These are phyloP conservation scores for Piper betle DNA, from an alignment of 164 flowering plant genomes.

Conservation along the genomic window DNA sequence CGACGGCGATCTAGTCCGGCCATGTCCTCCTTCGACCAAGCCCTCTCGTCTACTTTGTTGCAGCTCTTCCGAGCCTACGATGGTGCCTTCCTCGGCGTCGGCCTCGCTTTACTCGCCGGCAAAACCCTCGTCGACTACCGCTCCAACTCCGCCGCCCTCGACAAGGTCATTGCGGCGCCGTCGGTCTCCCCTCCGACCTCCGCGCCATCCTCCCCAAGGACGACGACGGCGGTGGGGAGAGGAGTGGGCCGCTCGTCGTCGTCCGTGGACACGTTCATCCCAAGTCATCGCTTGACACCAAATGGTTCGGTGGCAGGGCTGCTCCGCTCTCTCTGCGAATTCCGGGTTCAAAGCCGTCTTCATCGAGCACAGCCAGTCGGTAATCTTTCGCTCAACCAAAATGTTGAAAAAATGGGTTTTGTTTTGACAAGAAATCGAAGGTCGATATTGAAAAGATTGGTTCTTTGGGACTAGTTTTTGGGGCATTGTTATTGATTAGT, in stretches of 20 bases:
- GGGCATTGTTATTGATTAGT: background rate
- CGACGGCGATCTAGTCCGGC: background rate
- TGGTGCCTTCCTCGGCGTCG: conserved; percentile 63
- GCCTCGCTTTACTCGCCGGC: conserved; percentile 49
- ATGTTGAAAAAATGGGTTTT: background rate
- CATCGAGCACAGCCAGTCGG: conserved; percentile 49
- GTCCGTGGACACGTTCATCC: conserved; percentile 62
- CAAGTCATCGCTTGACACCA: conserved; percentile 36
- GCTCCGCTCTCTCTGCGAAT: conserved; percentile 30
- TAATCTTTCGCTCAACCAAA: conserved; percentile 8
- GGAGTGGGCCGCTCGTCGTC: conserved; percentile 24
- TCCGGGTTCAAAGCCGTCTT: conserved; percentile 57
- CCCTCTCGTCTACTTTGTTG: conserved; percentile 28
- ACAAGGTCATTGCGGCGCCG: conserved; percentile 38
- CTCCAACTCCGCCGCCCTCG: conserved; percentile 38
- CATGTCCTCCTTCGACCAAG: conserved; percentile 44
- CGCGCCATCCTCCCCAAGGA: conserved; percentile 24
- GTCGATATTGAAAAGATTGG: background rate
- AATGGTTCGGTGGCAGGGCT: conserved; percentile 26
- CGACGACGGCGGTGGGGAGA: conserved; percentile 3
- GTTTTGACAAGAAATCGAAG: background rate
- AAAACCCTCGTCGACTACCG: conserved; percentile 29
- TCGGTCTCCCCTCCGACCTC: conserved; percentile 43
- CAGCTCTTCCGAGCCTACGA: conserved; percentile 56
- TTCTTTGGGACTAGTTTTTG: background rate